Conservation (phyloP, 2,329 filamentous ascomycete genomes). For the Hymenoscyphus fraxineus region DNA sequence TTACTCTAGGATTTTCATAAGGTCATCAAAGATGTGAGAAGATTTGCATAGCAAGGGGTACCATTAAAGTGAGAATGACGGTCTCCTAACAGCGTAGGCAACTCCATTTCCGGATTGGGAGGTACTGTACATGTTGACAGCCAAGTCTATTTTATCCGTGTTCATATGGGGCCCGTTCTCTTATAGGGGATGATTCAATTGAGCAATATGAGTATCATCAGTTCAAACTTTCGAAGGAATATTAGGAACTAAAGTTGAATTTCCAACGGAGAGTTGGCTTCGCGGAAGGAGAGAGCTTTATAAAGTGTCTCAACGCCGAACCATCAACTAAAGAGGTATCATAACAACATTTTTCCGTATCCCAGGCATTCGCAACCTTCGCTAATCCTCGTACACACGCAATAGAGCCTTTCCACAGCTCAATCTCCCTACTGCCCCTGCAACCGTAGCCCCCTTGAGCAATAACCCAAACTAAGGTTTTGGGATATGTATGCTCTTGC, state of each 20-base stretch:
- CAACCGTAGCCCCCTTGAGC: not conserved
- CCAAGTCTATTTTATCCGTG: too few species aligned
- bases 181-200: too few species aligned
- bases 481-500: slow-evolving; percentile 89
- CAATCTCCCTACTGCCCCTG: not conserved
- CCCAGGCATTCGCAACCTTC: not conserved
- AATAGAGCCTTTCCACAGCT: not conserved
- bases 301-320: slow-evolving; percentile 4
- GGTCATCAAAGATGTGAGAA: not conserved
- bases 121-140: too few species aligned
- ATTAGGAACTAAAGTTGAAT: too few species aligned
- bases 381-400: not conserved
- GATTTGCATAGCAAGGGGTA: not conserved
- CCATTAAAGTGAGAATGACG: not conserved
- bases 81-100: not conserved
- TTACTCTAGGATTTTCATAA: slow-evolving; percentile 14
- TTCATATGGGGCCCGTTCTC: too few species aligned
- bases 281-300: not conserved
- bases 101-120: too few species aligned
- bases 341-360: slow-evolving; percentile 14
- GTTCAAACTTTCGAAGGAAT: too few species aligned
- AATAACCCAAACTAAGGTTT: slow-evolving; percentile 58
- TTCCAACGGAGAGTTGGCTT: not conserved
- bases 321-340: slow-evolving; percentile 20
- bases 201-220: too few species aligned